Evolutionary conservation across 2,329 filamentous ascomycete genomes (phyloP).

Genomic region (Colletotrichum eleusines): DNA sequence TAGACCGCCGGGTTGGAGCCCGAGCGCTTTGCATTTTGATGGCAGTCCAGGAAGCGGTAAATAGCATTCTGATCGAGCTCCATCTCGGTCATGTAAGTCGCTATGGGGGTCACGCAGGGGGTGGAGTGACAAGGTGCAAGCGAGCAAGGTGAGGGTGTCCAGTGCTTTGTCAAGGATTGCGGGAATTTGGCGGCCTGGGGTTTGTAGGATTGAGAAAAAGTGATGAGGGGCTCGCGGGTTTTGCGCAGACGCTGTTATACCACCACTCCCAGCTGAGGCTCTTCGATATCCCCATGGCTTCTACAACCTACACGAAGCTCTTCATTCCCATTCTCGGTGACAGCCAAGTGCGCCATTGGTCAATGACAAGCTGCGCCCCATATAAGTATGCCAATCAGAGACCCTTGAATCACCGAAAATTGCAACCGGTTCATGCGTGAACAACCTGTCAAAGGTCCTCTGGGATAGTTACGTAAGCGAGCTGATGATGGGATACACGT

Average conservation of each 20-base stretch:
- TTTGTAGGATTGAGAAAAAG: not conserved
- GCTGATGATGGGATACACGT: conserved; percentile 15
- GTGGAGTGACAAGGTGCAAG: conserved; percentile 14
- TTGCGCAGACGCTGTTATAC: conserved; percentile 1
- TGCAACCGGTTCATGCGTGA: conserved; percentile 1
- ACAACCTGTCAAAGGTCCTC: not conserved
- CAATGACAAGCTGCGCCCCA: conserved; percentile 16
- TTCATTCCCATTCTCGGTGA: conserved; percentile 17
- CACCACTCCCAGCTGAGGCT: conserved; percentile 3
- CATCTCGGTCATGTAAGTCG: conserved; percentile 24
- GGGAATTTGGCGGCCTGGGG: conserved; percentile 3
- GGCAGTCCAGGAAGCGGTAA: conserved; percentile 10
- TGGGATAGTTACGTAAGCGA: conserved; percentile 23
- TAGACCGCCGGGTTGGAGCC: not conserved
- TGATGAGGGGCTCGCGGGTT: not conserved
- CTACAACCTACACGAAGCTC: conserved; percentile 16
- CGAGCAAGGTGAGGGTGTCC: not conserved
- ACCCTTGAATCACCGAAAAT: conserved; percentile 17
- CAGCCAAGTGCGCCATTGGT: conserved; percentile 1
- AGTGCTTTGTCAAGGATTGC: conserved; percentile 19
- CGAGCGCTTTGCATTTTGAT: not conserved
- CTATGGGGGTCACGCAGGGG: conserved; percentile 13
- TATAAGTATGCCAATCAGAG: conserved; percentile 23
- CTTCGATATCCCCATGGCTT: not conserved
- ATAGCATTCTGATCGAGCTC: conserved; percentile 12